Evolutionary conservation across 2,329 filamentous ascomycete genomes (phyloP), one percentile per base, ranked within the genome.

Genomic region (Colletotrichum theobromicola): DNA sequence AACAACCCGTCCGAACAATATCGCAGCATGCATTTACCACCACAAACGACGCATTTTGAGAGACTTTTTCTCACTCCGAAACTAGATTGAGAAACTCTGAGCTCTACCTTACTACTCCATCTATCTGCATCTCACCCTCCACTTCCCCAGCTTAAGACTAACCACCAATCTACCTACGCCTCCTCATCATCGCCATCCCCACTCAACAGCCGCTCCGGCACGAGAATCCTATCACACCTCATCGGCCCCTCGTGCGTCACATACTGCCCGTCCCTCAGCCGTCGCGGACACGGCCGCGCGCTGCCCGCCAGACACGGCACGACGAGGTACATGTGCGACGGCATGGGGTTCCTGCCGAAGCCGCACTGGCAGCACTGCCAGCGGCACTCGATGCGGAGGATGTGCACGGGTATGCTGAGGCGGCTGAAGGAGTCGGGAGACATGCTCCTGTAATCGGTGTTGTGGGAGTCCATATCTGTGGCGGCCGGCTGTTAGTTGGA

Each of bases 291-390:
- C 21, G 26, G 1, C 26, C 55, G 9, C 5, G 55, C 0, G 1
- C 55, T n/a, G 16, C 16, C 7, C 9, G 26, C 55, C 55, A 58
- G 7, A 30, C 55, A 58, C 2, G 26, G 26, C 26, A 58, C 3
- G 16, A 58, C 4, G 28, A 58, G 16, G 18, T 7, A 58, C 16
- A 12, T 50, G 10, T 58, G 55, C 7, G 26, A 26, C 26, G 55
- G 55, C 26, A 58, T 30, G 2, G 26, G 55, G 26, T 58, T 32
- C 55, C 55, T 13, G 55, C 3, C 30, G 55, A 30, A 58, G 5
- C 55, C 26, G 55, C 26, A 58, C 26, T 58, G 26, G 55, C 55
- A 58, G 30, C 55, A 58, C 9, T 28, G 26, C 55, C 55, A 58
- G 13, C 26, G 30, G 13, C 55, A 58, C 55, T 58, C 9, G 26